Evolutionary conservation across 495 filamentous ascomycete species (phyloP).

Genomic region (Aspergillus wentii): DNA sequence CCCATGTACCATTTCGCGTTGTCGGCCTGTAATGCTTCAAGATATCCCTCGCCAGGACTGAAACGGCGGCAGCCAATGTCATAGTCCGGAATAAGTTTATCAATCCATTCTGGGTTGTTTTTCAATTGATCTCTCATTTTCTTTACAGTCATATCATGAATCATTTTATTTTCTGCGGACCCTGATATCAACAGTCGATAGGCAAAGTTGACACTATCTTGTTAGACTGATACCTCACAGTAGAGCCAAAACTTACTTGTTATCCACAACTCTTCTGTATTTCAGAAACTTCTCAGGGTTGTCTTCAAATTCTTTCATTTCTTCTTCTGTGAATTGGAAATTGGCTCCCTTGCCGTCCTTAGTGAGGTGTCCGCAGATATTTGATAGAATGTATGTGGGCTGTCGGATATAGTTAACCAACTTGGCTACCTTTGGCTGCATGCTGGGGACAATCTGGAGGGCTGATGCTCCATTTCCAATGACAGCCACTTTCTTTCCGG

Average conservation of each 20-base stretch:
- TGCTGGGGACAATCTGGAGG: constrained; percentile 53
- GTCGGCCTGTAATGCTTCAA: constrained; percentile 27
- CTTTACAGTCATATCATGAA: not conserved
- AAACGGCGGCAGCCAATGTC: constrained; percentile 42
- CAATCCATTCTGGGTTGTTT: constrained; percentile 20
- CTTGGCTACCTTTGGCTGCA: constrained; percentile 35
- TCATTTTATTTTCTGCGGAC: constrained; percentile 3
- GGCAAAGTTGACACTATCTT: constrained; percentile 5
- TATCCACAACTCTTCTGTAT: constrained; percentile 3
- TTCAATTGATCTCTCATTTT: constrained; percentile 33
- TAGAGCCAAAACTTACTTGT: not conserved
- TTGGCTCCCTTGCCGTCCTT: constrained; percentile 11
- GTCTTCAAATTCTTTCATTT: constrained; percentile 14
- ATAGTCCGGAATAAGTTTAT: constrained; percentile 41
- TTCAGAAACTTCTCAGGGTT: not conserved
- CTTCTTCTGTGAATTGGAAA: constrained; percentile 23
- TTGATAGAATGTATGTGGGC: constrained; percentile 16
- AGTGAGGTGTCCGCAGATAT: constrained; percentile 10
- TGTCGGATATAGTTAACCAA: constrained; percentile 26
- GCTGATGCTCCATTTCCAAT: constrained; percentile 45
- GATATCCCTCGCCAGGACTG: constrained; percentile 32
- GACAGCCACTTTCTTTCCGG: constrained; percentile 44
- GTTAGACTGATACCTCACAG: not conserved
- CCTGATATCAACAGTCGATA: constrained; percentile 9
- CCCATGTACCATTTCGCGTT: constrained; percentile 45